A percentile compares a stretch with the other conserved stretches of the same genome.
phyloP scores from a whole-genome alignment of 108 stramenopile genomes.

The Skeletonema menzelii region DNA sequence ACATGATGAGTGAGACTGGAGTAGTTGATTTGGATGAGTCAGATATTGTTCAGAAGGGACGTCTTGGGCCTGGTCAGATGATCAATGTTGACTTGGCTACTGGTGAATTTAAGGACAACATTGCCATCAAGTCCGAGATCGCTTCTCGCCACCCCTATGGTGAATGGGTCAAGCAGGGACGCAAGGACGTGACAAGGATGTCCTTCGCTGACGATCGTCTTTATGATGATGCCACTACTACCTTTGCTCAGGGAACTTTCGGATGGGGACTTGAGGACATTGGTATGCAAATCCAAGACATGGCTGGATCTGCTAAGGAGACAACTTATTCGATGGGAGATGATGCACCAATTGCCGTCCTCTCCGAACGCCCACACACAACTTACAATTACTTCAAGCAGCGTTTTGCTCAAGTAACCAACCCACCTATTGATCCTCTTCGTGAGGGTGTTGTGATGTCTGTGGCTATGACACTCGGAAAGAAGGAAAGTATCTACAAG shows the following conservation, averaged over 20 bases:
- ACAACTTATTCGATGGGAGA: constrained; percentile 98
- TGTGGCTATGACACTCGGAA: constrained; percentile 92
- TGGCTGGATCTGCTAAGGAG: constrained; percentile 94
- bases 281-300: constrained; percentile 95
- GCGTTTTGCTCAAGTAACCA: constrained; percentile 96
- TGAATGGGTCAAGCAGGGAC: constrained; percentile 79
- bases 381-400: constrained; percentile 98
- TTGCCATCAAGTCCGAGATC: constrained; percentile 92
- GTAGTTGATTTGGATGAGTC: constrained; percentile 83
- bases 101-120: constrained; percentile 93
- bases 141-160: constrained; percentile 90
- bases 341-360: constrained; percentile 92
- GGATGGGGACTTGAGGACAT: constrained; percentile 96
- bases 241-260: constrained; percentile 84
- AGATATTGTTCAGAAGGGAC: constrained; percentile 89
- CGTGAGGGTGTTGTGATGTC: constrained; percentile 97
- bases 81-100: constrained; percentile 90
- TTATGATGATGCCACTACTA: constrained; percentile 83
- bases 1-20: constrained; percentile 97
- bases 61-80: constrained; percentile 97
- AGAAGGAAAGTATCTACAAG: constrained; percentile 94
- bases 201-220: constrained; percentile 48
- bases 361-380: constrained; percentile 88
- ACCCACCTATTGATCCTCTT: constrained; percentile 97
- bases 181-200: constrained; percentile 71